Base-by-base conservation (phyloP, 805 yeast genomes). In the Ogataea nakhonphanomensis region DNA sequence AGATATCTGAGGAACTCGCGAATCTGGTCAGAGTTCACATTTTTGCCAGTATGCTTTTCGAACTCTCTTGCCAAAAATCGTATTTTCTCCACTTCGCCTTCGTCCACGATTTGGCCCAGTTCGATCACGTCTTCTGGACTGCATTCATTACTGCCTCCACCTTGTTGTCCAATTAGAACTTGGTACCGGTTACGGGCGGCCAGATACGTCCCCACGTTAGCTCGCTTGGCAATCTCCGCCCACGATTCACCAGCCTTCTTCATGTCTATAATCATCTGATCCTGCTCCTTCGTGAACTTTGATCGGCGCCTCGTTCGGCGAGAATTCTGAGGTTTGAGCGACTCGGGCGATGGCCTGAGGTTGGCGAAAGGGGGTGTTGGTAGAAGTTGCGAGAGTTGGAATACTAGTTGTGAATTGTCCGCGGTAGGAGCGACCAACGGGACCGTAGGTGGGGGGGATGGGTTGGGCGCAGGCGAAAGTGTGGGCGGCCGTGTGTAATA, bases 111-210 rank as follows among this genome's bases (percentile, higher is more conserved):
- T 12, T 56, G 56, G 50, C 73, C 78, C 28, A 84, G 61, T 14
- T 67, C 66, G 22, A 59, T 44, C 7, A 76, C 70, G 58, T 82
- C 88, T 11, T 74, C 76, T 1, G 65, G 51, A 8, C 74, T 76
- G 82, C 88, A 82, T 23, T 76, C 73, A 17, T 78, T 73, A 1
- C 79, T 71, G 9, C 84, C 84, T 25, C 84, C 83, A 3, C 91
- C 91, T 53, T 84, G 91, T 56, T 84, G 91, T 4, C 93, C 93
- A 48, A 84, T 82, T 34, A 84, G 69, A 4, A 84, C 91, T 59
- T 84, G 91, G 52, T 84, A 84, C 43, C 91, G 64, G 55, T 84
- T 84, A 42, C 91, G 64, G 0, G 90, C 91, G 0, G 91, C 87
- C 28, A 84, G 62, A 44, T 76, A 79, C 30, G 80, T 74, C 7